Conservation (phyloP, 305 asterid species). For the Fraxinus albicans region DNA sequence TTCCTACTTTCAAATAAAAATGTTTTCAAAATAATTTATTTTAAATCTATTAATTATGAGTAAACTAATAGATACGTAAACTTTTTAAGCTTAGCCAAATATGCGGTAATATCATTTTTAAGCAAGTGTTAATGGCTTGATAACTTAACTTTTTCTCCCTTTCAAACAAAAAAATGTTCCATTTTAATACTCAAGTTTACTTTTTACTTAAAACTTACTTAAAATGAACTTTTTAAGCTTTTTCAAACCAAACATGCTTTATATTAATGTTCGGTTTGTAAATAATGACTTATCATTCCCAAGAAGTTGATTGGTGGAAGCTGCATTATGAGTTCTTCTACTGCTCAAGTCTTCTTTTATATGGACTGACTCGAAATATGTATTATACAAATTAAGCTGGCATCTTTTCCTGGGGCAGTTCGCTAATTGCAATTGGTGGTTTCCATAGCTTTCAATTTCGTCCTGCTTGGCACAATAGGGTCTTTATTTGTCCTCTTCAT, state of each 20-base stretch:
- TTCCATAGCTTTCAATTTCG: neutral
- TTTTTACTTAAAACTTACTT: neutral
- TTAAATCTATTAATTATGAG: neutral
- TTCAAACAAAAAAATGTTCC: neutral
- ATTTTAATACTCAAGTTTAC: neutral
- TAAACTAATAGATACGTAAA: neutral
- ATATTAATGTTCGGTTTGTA: neutral
- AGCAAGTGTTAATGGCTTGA: slow-evolving; percentile 29
- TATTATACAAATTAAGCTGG: neutral
- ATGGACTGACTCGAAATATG: neutral
- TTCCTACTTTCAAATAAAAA: neutral
- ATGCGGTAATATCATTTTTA: neutral
- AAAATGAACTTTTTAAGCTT: neutral
- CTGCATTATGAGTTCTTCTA: neutral
- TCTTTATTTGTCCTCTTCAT: neutral
- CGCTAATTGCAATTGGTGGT: neutral
- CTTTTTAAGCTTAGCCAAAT: neutral
- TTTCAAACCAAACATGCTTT: neutral
- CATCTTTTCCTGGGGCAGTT: neutral
- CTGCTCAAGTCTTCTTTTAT: neutral
- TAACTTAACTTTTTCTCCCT: slow-evolving; percentile 44
- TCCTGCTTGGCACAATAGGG: neutral
- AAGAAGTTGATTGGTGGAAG: neutral
- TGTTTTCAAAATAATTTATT: neutral
- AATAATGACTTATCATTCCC: neutral